Conservation (phyloP, 192 early-diverging fungal species). For the Podila verticillata region DNA sequence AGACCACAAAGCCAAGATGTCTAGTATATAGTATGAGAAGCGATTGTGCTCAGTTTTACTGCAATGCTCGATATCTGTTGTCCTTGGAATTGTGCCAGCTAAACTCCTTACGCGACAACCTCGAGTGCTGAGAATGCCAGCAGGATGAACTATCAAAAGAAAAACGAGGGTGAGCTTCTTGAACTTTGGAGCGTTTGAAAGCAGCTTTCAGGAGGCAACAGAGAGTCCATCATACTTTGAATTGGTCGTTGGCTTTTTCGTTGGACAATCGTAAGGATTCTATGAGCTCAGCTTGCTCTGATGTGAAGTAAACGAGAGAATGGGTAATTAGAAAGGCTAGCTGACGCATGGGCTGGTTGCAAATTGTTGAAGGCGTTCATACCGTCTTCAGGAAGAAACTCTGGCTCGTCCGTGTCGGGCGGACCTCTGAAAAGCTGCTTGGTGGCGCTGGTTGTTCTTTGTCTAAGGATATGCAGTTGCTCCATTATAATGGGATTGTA, state of each 20-base stretch:
- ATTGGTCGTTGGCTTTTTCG: conserved; percentile 26
- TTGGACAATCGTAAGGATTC: conserved; percentile 26
- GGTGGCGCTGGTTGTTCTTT: conserved; percentile 13
- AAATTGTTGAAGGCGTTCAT: neutral
- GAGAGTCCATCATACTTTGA: conserved; percentile 16
- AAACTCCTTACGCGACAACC: conserved; percentile 20
- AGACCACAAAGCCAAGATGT: conserved; percentile 17
- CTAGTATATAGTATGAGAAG: conserved; percentile 4
- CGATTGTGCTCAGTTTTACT: too few species aligned
- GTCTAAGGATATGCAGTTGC: conserved; percentile 16
- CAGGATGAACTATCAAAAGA: conserved; percentile 12
- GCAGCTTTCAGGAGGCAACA: neutral
- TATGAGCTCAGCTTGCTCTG: conserved; percentile 45
- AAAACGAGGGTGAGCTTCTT: neutral
- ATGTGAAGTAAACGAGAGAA: neutral
- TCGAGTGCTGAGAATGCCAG: conserved; percentile 28
- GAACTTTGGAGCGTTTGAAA: neutral
- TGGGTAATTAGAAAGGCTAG: too few species aligned
- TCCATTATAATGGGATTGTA: conserved; percentile 9
- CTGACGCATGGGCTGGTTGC: neutral
- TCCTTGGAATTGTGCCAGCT: too few species aligned
- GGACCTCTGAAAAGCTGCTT: conserved; percentile 20
- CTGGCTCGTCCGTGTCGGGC: neutral
- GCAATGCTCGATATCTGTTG: too few species aligned
- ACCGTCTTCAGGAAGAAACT: conserved; percentile 44